A percentile compares a stretch with the other conserved stretches of the same genome.
phyloP scores from a whole-genome alignment of 2,329 filamentous ascomycete genomes.

The Ophiocordyceps unilateralis region DNA sequence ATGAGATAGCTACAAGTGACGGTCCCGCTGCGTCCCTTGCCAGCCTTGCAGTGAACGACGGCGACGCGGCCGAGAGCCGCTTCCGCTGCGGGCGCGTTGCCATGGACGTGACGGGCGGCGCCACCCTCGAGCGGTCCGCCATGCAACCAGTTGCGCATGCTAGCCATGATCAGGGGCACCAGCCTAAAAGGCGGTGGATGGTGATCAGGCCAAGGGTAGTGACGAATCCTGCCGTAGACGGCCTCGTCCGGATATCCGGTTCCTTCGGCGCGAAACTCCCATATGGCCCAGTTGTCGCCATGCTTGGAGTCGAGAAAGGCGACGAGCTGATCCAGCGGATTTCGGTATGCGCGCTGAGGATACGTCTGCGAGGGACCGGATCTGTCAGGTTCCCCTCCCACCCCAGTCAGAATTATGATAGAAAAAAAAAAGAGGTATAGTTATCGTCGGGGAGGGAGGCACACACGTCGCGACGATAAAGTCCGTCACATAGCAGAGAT shows the following conservation, averaged over 20 bases:
- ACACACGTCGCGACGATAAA: constrained; percentile 48
- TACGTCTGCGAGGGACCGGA: constrained; percentile 83
- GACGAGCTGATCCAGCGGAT: constrained; percentile 75
- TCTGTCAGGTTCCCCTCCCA: constrained; percentile 25
- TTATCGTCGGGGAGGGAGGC: no score
- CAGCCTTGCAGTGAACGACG: constrained; percentile 93
- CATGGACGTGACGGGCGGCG: background rate
- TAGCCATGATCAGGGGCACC: constrained; percentile 75
- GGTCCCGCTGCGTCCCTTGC: constrained; percentile 84
- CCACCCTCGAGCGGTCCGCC: constrained; percentile 24
- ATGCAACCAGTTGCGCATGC: constrained; percentile 78
- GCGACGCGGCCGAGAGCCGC: constrained; percentile 42
- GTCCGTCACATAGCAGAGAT: constrained; percentile 90
- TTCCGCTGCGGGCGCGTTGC: constrained; percentile 2
- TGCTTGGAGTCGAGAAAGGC: constrained; percentile 78
- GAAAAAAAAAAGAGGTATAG: background rate
- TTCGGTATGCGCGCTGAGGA: constrained; percentile 83
- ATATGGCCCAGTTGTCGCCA: constrained; percentile 75
- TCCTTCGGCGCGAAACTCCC: constrained; percentile 94
- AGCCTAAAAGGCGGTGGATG: constrained; percentile 87
- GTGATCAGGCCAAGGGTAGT: constrained; percentile 95
- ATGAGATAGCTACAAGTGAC: constrained; percentile 81
- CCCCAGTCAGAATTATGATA: no score
- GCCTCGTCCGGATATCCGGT: constrained; percentile 87
- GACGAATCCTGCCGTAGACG: constrained; percentile 69